Evolutionary conservation across 2,329 filamentous ascomycete genomes (phyloP).

Genomic region (Pseudogymnoascus destructans): DNA sequence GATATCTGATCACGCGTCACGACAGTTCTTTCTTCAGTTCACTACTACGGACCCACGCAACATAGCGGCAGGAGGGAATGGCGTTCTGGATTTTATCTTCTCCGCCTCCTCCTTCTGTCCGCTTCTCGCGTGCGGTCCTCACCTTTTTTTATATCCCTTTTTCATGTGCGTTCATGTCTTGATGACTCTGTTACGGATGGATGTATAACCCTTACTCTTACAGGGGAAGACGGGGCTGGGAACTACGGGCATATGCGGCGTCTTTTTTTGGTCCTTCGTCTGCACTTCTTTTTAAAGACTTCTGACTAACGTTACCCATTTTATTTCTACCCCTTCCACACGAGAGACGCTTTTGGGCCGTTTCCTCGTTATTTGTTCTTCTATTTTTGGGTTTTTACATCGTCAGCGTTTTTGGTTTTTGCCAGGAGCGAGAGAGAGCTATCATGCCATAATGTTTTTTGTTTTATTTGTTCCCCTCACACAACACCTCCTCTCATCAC

Average conservation of each 20-base stretch:
- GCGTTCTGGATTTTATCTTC: background rate
- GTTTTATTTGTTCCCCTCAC: background rate
- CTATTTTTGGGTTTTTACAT: background rate
- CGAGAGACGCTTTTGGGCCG: background rate
- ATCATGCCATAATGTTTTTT: conserved; percentile 1
- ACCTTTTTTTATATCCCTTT: background rate
- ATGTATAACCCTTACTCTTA: background rate
- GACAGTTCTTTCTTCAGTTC: background rate
- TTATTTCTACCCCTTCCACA: background rate
- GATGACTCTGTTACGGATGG: background rate
- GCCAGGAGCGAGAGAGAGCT: background rate
- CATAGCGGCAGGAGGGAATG: background rate
- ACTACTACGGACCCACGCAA: background rate
- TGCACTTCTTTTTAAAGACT: conserved; percentile 5
- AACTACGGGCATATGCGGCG: background rate
- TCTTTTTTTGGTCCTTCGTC: background rate
- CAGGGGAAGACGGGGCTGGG: background rate
- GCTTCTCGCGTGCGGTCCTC: background rate
- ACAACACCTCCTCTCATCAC: background rate
- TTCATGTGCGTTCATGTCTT: background rate
- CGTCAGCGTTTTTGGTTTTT: background rate
- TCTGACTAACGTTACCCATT: background rate
- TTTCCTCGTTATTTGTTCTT: background rate
- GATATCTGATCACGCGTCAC: conserved; percentile 4
- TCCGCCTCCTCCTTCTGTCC: background rate